phyloP scores from a whole-genome alignment of 352 stramenopile species.

The Thalassiosira livingstoniorum region DNA sequence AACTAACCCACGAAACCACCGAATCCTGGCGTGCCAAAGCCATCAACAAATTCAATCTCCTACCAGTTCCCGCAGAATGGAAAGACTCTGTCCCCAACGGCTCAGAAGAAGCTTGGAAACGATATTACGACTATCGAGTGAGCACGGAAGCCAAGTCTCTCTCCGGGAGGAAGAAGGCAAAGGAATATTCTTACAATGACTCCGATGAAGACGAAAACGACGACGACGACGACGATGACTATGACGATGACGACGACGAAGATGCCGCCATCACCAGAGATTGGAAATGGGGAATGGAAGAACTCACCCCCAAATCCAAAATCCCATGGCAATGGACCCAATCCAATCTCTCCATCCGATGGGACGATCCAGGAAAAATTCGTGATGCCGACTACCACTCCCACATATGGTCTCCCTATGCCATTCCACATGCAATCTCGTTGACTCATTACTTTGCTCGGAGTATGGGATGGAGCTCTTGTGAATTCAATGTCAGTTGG shows the following conservation, averaged over 20 bases:
- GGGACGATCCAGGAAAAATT: slow-evolving; percentile 5
- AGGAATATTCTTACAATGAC: too few species aligned
- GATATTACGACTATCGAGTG: slow-evolving; percentile 37
- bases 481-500: slow-evolving; percentile 16
- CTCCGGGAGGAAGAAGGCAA: too few species aligned
- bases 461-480: slow-evolving; percentile 5
- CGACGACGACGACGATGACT: too few species aligned
- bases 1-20: neutral
- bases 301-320: slow-evolving; percentile 10
- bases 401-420: slow-evolving; percentile 46
- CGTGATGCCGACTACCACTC: slow-evolving; percentile 32
- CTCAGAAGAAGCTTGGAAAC: slow-evolving; percentile 35
- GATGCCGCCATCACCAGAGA: neutral
- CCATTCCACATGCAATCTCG: slow-evolving; percentile 33
- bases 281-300: slow-evolving; percentile 28
- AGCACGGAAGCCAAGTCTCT: neutral
- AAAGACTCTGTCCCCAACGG: slow-evolving; percentile 8
- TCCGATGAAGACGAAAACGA: too few species aligned
- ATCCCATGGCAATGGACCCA: slow-evolving; percentile 36
- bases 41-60: slow-evolving; percentile 29
- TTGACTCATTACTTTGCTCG: slow-evolving; percentile 29
- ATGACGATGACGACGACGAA: slow-evolving; percentile 6
- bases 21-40: slow-evolving; percentile 28
- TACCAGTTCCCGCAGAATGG: slow-evolving; percentile 24
- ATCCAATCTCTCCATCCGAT: neutral